phyloP scores from a whole-genome alignment of 2,329 filamentous ascomycete genomes.

The Samsoniella hepiali region DNA sequence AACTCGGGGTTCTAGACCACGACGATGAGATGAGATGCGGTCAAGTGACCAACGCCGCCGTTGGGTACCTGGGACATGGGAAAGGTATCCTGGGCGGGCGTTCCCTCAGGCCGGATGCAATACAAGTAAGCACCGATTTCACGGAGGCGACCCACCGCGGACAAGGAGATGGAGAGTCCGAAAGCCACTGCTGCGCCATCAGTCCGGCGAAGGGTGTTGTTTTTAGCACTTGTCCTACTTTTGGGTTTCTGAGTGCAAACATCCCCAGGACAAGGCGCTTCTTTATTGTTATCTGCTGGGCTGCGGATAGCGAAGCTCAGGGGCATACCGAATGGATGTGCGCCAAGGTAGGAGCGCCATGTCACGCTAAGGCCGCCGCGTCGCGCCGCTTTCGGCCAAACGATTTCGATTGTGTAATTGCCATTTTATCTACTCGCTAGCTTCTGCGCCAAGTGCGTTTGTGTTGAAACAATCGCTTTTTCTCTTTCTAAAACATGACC shows the following conservation, averaged over 20 bases:
- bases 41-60: constrained; percentile 1
- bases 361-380: background rate
- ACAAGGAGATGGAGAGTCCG: background rate
- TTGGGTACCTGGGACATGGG: background rate
- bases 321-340: background rate
- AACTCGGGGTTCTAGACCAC: background rate
- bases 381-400: background rate
- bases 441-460: background rate
- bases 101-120: background rate
- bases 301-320: background rate
- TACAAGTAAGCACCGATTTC: background rate
- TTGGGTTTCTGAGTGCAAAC: no score
- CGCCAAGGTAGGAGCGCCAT: background rate
- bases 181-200: background rate
- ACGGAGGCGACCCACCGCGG: background rate
- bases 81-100: background rate
- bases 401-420: constrained; percentile 2
- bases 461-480: constrained; percentile 13
- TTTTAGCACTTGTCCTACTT: background rate
- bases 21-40: background rate
- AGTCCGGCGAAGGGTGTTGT: background rate
- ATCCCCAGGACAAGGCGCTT: no score
- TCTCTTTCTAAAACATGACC: background rate
- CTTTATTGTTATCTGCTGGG: no score
- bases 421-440: background rate